Evolutionary conservation across 257 asterid species (phyloP), one percentile per base, ranked within the genome.

Genomic region (Petunia secreta): DNA sequence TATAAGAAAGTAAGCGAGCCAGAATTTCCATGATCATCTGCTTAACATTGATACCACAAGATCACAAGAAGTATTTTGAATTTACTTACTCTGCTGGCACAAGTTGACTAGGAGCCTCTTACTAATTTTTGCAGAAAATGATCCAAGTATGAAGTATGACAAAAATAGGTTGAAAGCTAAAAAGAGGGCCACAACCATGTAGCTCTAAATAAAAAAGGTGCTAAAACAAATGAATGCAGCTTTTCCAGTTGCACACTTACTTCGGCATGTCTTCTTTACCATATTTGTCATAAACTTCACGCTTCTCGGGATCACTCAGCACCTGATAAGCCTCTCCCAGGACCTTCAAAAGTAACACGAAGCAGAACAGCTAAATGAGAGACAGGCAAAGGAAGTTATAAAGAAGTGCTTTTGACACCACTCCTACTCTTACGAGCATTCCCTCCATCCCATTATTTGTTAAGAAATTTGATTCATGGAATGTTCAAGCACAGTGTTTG

Each of bases 281-380:
- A 75, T 69, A 73, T 82, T 76, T 90, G 87, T 91, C 87, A 60
- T 94, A 94, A 34, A 88, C 85, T 84, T 87, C 89, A 58, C 97
- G 97, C 78, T 90, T 90, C 68, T 81, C 90, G 44, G 94, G 93
- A 84, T 90, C 94, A 80, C 95, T 90, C 85, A 94, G 84, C 80
- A 94, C 93, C 86, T 92, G 97, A 85, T 92, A 94, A 38, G 98
- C 97, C 88, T 92, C 98, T 59, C 93, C 97, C 6, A 94, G 92
- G 43, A 88, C 89, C 98, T 94, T 79, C 66, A 86, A n/a, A 69
- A 63, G 82, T 50, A 81, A 62, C 50, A 68, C 43, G n/a, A 50
- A 81, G 76, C n/a, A 62, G 14, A 13, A 57, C 9, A 68, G 38
- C 50, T 25, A 65, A 48, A 79, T 79, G 76, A 46, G 57, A 78